Conservation (phyloP, 1,139 yeast species). For the Geotrichum europaeum region DNA sequence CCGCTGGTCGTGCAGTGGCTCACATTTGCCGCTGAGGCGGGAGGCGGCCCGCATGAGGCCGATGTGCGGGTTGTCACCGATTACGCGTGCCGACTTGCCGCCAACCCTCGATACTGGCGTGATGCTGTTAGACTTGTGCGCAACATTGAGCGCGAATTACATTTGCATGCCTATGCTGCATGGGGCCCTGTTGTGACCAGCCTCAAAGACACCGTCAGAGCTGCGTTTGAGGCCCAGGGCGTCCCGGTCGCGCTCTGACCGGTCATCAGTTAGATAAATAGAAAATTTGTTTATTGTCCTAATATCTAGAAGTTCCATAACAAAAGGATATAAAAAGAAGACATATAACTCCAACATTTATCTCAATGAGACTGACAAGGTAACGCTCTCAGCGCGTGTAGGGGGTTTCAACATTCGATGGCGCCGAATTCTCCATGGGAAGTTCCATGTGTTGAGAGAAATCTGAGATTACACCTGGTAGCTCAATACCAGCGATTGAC, state of each 20-base stretch:
- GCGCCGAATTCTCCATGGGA: too few species aligned
- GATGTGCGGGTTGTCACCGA: constrained; percentile 8
- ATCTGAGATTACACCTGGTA: too few species aligned
- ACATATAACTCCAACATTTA: too few species aligned
- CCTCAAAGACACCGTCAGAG: not conserved
- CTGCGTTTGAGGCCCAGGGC: not conserved
- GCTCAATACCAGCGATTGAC: too few species aligned
- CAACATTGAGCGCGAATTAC: not conserved
- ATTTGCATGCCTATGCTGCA: not conserved
- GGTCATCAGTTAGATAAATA: too few species aligned
- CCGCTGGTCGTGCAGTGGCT: not conserved
- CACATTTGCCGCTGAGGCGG: not conserved
- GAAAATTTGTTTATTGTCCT: too few species aligned
- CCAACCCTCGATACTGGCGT: not conserved
- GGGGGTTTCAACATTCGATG: too few species aligned
- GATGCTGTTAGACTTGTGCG: not conserved
- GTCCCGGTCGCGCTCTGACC: not conserved
- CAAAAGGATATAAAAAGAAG: too few species aligned
- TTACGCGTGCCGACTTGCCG: not conserved
- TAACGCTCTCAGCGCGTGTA: too few species aligned
- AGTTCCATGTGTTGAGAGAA: too few species aligned
- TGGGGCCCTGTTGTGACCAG: not conserved
- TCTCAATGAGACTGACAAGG: too few species aligned
- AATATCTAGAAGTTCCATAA: too few species aligned
- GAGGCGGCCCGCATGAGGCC: constrained; percentile 16